phyloP scores from a whole-genome alignment of 257 asterid genomes.

The Nicotiana knightiana region DNA sequence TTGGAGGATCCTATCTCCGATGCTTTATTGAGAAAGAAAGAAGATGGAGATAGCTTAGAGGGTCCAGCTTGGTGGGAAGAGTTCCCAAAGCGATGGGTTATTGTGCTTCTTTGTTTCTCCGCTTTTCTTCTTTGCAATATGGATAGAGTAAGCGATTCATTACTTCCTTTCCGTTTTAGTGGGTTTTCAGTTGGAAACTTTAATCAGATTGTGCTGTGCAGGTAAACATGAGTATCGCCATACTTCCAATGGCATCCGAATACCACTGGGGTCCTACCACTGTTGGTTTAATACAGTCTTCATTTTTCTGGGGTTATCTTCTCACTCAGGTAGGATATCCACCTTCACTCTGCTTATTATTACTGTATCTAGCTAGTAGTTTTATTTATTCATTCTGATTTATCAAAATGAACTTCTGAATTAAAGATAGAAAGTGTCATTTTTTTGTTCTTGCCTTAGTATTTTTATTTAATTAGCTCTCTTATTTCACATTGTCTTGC shows the following conservation, averaged over 20 bases:
- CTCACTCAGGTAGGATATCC: constrained; percentile 66
- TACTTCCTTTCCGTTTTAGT: not conserved
- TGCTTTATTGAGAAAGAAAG: constrained; percentile 15
- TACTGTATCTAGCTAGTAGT: not conserved
- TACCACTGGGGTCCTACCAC: constrained; percentile 74
- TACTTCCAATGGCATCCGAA: constrained; percentile 90
- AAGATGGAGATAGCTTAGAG: constrained; percentile 9
- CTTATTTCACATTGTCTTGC: not conserved
- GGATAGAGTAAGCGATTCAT: constrained; percentile 64
- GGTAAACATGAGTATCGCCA: constrained; percentile 97
- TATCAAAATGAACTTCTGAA: not conserved
- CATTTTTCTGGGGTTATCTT: constrained; percentile 95
- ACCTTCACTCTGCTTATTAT: not conserved
- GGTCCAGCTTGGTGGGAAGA: constrained; percentile 55
- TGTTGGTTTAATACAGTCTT: constrained; percentile 85
- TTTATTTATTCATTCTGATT: not conserved
- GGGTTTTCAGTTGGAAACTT: not conserved
- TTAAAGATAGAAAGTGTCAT: not conserved
- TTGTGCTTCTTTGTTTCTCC: constrained; percentile 76
- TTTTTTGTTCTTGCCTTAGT: not conserved
- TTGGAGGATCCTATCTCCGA: constrained; percentile 22
- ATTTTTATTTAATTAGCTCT: not conserved
- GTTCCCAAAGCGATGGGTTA: constrained; percentile 87
- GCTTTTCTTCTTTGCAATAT: constrained; percentile 85
- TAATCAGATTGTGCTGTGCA: constrained; percentile 13